Percentiles rank a stretch among this genome's conserved stretches.
These are phyloP conservation scores for Raffaelea ambrosiae DNA, from an alignment of 2,329 filamentous ascomycete genomes.

Conservation along the genomic window DNA sequence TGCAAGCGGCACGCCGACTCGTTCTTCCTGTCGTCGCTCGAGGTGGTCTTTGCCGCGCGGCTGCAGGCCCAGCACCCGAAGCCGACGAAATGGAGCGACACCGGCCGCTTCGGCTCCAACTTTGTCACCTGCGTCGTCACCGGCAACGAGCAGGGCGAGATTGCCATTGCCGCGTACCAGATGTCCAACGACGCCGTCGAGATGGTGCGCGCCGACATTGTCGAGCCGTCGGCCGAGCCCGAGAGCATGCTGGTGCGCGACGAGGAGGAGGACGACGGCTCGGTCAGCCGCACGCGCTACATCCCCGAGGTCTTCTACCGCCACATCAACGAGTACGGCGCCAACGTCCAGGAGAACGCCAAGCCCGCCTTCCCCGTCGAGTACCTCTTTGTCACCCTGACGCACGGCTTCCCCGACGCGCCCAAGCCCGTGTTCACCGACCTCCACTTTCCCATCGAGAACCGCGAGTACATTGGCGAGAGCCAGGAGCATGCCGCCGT, in stretches of 20 bases:
- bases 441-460: constrained; percentile 78
- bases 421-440: constrained; percentile 69
- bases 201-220: constrained; percentile 91
- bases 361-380: constrained; percentile 95
- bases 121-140: constrained; percentile 95
- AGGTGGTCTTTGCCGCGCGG: constrained; percentile 81
- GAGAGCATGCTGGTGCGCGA: constrained; percentile 89
- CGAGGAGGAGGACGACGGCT: constrained; percentile 75
- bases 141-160: constrained; percentile 83
- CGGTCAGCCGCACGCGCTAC: constrained; percentile 64
- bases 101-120: constrained; percentile 85
- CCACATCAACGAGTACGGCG: constrained; percentile 90
- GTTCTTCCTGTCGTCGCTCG: constrained; percentile 86
- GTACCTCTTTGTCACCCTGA: constrained; percentile 90
- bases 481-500: constrained; percentile 68
- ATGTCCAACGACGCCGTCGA: constrained; percentile 92
- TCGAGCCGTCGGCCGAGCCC: constrained; percentile 91
- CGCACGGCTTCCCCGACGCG: constrained; percentile 85
- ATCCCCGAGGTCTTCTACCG: constrained; percentile 97
- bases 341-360: constrained; percentile 93
- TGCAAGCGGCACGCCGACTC: constrained; percentile 96
- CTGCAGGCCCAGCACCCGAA: constrained; percentile 85
- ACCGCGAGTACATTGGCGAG: constrained; percentile 78
- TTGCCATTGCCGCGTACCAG: constrained; percentile 85
- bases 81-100: constrained; percentile 93